Percentiles rank a stretch among this genome's conserved stretches.
Evolutionary conservation across 176 grass and related monocot species (phyloP).

Genomic region (bread wheat (Triticum aestivum)): IWGSC_CS_RefSeq_v2.1 NC_057810.1:640527011-640527510

Average conservation of each 20-base stretch:
- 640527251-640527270: conserved; percentile 23
- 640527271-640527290: background rate
- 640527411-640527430: conserved; percentile 2
- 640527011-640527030: too few relatives aligned
- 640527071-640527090: too few relatives aligned
- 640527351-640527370: conserved; percentile 28
- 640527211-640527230: conserved; percentile 7
- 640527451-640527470: background rate
- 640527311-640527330: conserved; percentile 34
- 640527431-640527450: background rate
- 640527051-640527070: too few relatives aligned
- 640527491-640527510: conserved; percentile 17
- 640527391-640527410: conserved; percentile 22
- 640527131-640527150: background rate
- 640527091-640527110: too few relatives aligned
- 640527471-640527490: background rate
- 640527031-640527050: too few relatives aligned
- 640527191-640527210: background rate
- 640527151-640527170: background rate
- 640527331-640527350: conserved; percentile 5
- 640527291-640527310: conserved; percentile 16
- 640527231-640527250: conserved; percentile 10
- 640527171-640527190: background rate
- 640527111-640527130: too few relatives aligned
- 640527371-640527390: background rate